phyloP scores from a whole-genome alignment of 106 monocot species.

The Acanthochlamys bracteata region DNA sequence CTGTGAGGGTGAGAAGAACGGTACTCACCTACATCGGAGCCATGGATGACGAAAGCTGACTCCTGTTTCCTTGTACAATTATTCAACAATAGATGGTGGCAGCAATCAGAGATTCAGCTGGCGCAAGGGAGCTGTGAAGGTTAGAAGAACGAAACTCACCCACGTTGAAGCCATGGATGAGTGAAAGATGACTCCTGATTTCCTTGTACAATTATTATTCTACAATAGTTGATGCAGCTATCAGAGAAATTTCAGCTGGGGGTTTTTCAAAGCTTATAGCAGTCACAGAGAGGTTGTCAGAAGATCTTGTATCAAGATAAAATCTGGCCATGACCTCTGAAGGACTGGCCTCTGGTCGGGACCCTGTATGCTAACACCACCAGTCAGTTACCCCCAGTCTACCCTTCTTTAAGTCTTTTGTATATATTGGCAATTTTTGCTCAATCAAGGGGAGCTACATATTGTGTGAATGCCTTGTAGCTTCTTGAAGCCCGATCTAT shows the following conservation, averaged over 20 bases:
- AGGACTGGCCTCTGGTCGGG: background rate
- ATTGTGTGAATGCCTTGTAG: background rate
- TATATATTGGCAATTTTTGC: conserved; percentile 11
- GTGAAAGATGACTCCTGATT: conserved; percentile 57
- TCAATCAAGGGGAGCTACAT: conserved; percentile 3
- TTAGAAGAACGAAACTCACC: conserved; percentile 85
- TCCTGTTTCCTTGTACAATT: conserved; percentile 19
- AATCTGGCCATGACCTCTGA: background rate
- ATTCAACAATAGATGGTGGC: conserved; percentile 13
- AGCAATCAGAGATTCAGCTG: conserved; percentile 24
- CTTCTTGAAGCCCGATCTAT: background rate
- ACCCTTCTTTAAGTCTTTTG: conserved; percentile 9
- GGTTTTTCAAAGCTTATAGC: too few species aligned
- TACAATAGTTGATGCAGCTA: too few species aligned
- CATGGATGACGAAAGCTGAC: conserved; percentile 85
- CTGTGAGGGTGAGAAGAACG: conserved; percentile 85
- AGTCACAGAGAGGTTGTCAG: background rate
- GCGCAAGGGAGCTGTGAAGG: conserved; percentile 92
- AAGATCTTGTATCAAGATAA: background rate
- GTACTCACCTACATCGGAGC: conserved; percentile 84
- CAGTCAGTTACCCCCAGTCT: background rate
- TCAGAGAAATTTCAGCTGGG: background rate
- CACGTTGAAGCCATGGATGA: conserved; percentile 80
- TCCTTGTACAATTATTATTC: conserved; percentile 19
- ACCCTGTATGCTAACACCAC: background rate